These are phyloP conservation scores for Botrytis porri DNA, from an alignment of 2,329 filamentous ascomycete genomes.

Conservation along the genomic window DNA sequence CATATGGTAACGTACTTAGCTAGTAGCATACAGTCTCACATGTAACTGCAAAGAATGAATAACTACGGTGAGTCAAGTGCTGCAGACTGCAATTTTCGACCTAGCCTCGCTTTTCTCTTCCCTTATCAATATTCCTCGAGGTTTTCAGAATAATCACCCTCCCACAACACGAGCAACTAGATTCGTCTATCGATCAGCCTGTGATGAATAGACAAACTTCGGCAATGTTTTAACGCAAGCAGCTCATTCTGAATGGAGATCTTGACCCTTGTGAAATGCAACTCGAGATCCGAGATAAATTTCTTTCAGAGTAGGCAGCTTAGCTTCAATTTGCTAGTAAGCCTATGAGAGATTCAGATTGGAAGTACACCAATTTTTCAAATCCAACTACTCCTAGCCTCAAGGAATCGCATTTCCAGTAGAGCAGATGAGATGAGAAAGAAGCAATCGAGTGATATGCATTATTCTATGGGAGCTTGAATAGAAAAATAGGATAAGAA, in stretches of 20 bases:
- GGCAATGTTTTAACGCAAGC: background rate
- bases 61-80: background rate
- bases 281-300: background rate
- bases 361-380: background rate
- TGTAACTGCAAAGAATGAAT: background rate
- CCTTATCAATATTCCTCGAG: background rate
- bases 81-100: background rate
- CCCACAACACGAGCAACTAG: background rate
- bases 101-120: background rate
- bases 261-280: background rate
- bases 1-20: background rate
- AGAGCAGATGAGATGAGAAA: background rate
- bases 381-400: background rate
- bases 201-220: background rate
- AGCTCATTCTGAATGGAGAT: background rate
- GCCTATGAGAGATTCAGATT: background rate
- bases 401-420: background rate
- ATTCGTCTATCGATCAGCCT: background rate
- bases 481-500: too few relatives aligned
- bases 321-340: background rate
- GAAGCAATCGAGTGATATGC: background rate
- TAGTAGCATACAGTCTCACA: background rate
- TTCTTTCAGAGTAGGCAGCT: background rate
- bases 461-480: background rate
- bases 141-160: background rate